phyloP scores from a whole-genome alignment of 2,329 filamentous ascomycete genomes.

The Paecilomyces dactylethromorphus region DNA sequence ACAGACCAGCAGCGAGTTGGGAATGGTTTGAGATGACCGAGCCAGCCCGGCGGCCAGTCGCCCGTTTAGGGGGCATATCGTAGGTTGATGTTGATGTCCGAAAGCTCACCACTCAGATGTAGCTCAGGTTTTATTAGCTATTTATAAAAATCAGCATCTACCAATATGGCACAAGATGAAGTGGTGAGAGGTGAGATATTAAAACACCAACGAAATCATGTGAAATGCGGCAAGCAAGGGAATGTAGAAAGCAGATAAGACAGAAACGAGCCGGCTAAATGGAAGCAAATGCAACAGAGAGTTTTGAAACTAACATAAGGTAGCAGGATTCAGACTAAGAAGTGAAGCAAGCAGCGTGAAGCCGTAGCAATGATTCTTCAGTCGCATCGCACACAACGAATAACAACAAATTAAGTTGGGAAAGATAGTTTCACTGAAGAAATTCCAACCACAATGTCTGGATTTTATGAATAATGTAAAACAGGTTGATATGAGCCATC shows the following conservation, averaged over 20 bases:
- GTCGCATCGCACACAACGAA: not conserved
- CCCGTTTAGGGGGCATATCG: slow-evolving; percentile 16
- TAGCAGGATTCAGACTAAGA: not conserved
- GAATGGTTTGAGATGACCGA: slow-evolving; percentile 6
- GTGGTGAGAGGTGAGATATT: not conserved
- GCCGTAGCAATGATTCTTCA: not conserved
- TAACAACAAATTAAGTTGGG: not conserved
- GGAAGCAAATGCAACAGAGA: not conserved
- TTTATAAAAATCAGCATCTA: not conserved
- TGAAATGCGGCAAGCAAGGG: not conserved
- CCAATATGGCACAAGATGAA: not conserved
- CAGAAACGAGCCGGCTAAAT: not conserved
- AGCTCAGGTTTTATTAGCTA: not conserved
- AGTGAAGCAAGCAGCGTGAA: not conserved
- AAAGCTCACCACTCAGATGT: not conserved
- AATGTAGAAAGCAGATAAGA: not conserved
- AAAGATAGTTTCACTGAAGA: not conserved
- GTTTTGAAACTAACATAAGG: not conserved
- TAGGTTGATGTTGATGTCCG: not conserved
- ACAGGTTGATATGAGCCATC: not conserved
- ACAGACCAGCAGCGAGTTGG: slow-evolving; percentile 6
- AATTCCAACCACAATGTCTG: not conserved
- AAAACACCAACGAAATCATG: not conserved
- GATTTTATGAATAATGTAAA: not conserved
- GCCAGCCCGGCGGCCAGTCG: slow-evolving; percentile 11